Evolutionary conservation across 306 rosid genomes (phyloP).

Genomic region (Sphenostylis stenocarpa): DNA sequence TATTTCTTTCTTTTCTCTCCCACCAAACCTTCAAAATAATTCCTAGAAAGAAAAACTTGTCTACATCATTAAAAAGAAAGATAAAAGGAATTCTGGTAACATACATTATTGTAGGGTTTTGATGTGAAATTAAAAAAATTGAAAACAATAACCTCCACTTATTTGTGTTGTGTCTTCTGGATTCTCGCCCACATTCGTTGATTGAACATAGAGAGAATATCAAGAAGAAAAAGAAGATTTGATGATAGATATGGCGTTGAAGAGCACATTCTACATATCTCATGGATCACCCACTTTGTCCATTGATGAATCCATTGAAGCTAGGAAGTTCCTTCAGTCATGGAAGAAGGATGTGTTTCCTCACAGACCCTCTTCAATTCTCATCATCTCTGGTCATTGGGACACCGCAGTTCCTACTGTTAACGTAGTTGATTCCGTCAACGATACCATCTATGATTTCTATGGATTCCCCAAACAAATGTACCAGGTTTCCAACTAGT

Average conservation of each 20-base stretch:
- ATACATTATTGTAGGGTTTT: too few species aligned
- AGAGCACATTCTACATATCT: conserved; percentile 60
- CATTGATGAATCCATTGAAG: conserved; percentile 53
- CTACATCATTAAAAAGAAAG: too few species aligned
- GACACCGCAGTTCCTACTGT: conserved; percentile 66
- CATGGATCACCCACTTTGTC: conserved; percentile 69
- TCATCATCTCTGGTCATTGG: conserved; percentile 70
- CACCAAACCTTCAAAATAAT: too few species aligned
- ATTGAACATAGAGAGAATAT: too few species aligned
- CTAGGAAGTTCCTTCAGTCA: conserved; percentile 54
- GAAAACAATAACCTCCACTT: too few species aligned
- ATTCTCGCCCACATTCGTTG: too few species aligned
- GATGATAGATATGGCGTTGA: conserved; percentile 22
- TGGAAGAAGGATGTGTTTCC: conserved; percentile 52
- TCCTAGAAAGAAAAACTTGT: too few species aligned
- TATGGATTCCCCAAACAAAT: conserved; percentile 63
- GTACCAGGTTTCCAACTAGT: conserved; percentile 57
- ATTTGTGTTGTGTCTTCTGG: too few species aligned
- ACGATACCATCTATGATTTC: conserved; percentile 78
- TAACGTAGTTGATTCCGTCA: conserved; percentile 38
- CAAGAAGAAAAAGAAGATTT: too few species aligned
- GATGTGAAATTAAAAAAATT: too few species aligned
- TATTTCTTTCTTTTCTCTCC: too few species aligned
- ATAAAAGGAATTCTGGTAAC: too few species aligned
- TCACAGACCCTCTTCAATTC: conserved; percentile 49